These are phyloP conservation scores for Clarkia xantiana DNA, from an alignment of 345 rosid genomes.

Conservation along the genomic window DNA sequence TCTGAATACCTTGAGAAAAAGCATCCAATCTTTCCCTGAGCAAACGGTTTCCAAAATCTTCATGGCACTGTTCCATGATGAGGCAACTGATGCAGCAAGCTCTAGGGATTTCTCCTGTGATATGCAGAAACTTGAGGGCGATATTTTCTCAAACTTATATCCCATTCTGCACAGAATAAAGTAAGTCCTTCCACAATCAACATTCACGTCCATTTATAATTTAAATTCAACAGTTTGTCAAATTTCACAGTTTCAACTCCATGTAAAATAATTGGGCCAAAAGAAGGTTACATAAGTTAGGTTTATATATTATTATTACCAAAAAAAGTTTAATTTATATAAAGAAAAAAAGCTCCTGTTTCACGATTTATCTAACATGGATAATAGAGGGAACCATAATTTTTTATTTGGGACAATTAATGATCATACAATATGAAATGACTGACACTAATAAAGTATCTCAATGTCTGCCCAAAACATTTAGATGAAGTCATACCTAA, in stretches of 20 bases:
- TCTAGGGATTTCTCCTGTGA: constrained; percentile 42
- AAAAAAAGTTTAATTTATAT: too few relatives aligned
- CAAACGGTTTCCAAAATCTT: constrained; percentile 46
- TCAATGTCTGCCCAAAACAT: not conserved
- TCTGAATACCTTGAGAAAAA: constrained; percentile 33
- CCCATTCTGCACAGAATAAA: constrained; percentile 52
- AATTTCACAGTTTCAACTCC: constrained; percentile 1
- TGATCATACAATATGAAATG: not conserved
- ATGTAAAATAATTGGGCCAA: not conserved
- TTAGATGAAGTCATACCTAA: not conserved
- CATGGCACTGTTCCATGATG: constrained; percentile 52
- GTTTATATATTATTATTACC: too few relatives aligned
- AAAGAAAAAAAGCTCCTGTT: too few relatives aligned
- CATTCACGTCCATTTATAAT: not conserved
- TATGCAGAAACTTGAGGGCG: constrained; percentile 42
- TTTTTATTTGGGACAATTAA: not conserved
- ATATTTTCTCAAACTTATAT: constrained; percentile 62
- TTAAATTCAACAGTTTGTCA: not conserved
- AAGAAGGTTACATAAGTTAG: not conserved
- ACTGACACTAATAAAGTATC: not conserved
- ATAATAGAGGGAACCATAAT: too few relatives aligned
- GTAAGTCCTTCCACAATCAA: too few relatives aligned
- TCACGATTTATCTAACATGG: too few relatives aligned
- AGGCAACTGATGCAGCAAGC: constrained; percentile 37
- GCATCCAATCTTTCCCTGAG: constrained; percentile 63